Percentiles rank a stretch among this genome's conserved stretches.
Evolutionary conservation across 2,329 filamentous ascomycete species (phyloP).

Genomic region (Graphiopsis chlorocephala): DNA sequence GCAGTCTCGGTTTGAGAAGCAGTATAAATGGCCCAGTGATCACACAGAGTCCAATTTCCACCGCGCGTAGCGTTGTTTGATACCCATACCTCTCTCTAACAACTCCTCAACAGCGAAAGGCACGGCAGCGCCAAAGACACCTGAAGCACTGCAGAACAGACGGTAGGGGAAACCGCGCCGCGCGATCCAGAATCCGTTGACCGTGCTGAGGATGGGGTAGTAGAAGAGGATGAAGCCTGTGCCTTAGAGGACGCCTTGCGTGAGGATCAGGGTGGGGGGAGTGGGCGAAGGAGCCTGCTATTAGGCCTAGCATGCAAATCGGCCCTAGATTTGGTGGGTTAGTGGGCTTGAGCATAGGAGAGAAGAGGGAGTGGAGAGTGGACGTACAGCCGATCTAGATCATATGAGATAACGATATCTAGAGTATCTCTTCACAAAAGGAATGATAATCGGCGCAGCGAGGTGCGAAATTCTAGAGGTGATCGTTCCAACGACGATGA

Average conservation of each 20-base stretch:
- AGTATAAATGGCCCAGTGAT: slow-evolving; percentile 34
- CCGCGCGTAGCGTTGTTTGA: slow-evolving; percentile 24
- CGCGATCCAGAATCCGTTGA: slow-evolving; percentile 31
- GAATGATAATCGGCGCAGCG: slow-evolving; percentile 50
- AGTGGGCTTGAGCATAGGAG: background rate
- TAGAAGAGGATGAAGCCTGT: slow-evolving; percentile 55
- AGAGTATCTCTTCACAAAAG: slow-evolving; percentile 40
- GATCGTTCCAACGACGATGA: slow-evolving; percentile 64
- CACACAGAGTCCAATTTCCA: slow-evolving; percentile 26
- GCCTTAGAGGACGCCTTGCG: slow-evolving; percentile 58
- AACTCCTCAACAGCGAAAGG: slow-evolving; percentile 24
- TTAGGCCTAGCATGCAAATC: slow-evolving; percentile 26
- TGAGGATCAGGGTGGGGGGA: slow-evolving; percentile 56
- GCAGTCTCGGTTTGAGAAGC: slow-evolving; percentile 35
- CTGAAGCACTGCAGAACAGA: slow-evolving; percentile 25
- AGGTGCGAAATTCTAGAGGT: slow-evolving; percentile 58
- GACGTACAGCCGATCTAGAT: slow-evolving; percentile 44
- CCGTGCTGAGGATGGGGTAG: slow-evolving; percentile 30
- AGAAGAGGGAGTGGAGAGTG: background rate
- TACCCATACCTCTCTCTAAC: slow-evolving; percentile 26
- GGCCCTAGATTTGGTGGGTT: slow-evolving; percentile 12
- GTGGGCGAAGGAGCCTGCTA: slow-evolving; percentile 44
- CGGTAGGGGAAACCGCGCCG: slow-evolving; percentile 30
- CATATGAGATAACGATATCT: slow-evolving; percentile 42
- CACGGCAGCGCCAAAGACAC: slow-evolving; percentile 26